These are phyloP conservation scores for Tephrocybe sp. DNA, from an alignment of 768 basidiomycete species.

Conservation along the genomic window DNA sequence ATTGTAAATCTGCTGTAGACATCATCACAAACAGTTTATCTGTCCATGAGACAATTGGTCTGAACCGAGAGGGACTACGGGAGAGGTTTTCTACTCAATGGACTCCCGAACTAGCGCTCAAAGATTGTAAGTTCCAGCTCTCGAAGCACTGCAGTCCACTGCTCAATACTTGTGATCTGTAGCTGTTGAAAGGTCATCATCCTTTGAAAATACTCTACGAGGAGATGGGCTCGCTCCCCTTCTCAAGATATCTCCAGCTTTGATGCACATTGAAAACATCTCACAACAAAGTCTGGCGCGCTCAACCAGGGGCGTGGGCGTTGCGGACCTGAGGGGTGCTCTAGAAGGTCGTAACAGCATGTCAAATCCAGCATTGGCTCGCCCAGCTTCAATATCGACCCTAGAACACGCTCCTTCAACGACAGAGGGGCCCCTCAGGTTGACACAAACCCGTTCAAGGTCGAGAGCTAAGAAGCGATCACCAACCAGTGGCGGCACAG, in stretches of 20 bases:
- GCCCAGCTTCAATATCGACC: conserved; percentile 75
- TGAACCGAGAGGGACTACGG: conserved; percentile 55
- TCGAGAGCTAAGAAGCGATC: conserved; percentile 48
- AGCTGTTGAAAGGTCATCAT: conserved; percentile 56
- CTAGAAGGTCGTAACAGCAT: conserved; percentile 81
- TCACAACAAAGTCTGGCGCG: conserved; percentile 83
- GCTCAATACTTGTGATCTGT: conserved; percentile 4
- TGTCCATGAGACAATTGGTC: conserved; percentile 62
- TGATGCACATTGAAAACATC: conserved; percentile 90
- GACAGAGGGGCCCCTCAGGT: conserved; percentile 34
- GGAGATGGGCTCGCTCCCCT: conserved; percentile 73
- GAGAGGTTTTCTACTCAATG: conserved; percentile 58
- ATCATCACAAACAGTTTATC: conserved; percentile 50
- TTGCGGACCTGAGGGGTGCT: conserved; percentile 85
- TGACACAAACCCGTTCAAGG: conserved; percentile 54
- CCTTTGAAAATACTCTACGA: conserved; percentile 53
- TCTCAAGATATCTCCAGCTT: conserved; percentile 75
- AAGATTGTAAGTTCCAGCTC: conserved; percentile 57
- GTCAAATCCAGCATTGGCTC: conserved; percentile 70
- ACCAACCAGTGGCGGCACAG: conserved; percentile 44
- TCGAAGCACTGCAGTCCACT: background rate
- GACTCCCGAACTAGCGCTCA: conserved; percentile 73
- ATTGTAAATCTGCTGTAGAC: conserved; percentile 51
- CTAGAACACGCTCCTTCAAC: conserved; percentile 64
- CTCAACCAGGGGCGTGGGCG: conserved; percentile 78